Base-by-base conservation (phyloP, 1,284 basidiomycete genomes). In the Lentinula novae-zelandiae region DNA sequence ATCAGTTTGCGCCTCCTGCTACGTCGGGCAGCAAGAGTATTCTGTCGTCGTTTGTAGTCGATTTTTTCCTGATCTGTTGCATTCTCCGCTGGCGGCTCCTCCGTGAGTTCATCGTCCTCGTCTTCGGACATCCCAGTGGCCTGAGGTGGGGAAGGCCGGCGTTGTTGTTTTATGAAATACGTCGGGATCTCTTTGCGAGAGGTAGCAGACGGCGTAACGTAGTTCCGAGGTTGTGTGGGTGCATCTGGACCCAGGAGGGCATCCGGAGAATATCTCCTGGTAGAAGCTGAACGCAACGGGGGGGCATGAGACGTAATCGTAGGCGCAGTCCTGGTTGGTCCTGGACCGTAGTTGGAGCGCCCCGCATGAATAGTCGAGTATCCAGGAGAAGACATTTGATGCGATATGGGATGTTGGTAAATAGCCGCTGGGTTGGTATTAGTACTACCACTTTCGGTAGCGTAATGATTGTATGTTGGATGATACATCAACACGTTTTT, bases 1-100 rank as follows among this genome's bases (percentile, higher is more conserved):
- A 89, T 84, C 53, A 89, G 73, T 77, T 92, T 93, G 59, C 90
- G 82, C 76, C 84, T 84, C 10, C 92, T 81, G 68, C 86, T 89
- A 38, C 88, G 82, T 4, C 92, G 83, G 7, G 92, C 92, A 0
- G 92, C 92, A 8, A 93, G 75, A 0, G 92, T 93, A 67, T 95
- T 95, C 72, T 89, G 86, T 7, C 87, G 80, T 42, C 93, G 83
- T 77, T 93, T 93, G 49, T 81, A 82, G 67, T 86, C 88, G 66
- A 92, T 91, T 64, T 88, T 86, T 70, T 88, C 83, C 69, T 86
- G 75, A 64, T 86, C 87, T 0, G 78, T 80, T n/a, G 74, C 76
- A 64, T 78, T 78, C 60, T 76, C 64, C 59, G 76, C 67, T 64
- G 71, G 66, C 50, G 72, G 70, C 63, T 77, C 67, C 59, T 78